Conservation (phyloP, 2,329 filamentous ascomycete species). For the Ploettnerulaceae sp. region DNA sequence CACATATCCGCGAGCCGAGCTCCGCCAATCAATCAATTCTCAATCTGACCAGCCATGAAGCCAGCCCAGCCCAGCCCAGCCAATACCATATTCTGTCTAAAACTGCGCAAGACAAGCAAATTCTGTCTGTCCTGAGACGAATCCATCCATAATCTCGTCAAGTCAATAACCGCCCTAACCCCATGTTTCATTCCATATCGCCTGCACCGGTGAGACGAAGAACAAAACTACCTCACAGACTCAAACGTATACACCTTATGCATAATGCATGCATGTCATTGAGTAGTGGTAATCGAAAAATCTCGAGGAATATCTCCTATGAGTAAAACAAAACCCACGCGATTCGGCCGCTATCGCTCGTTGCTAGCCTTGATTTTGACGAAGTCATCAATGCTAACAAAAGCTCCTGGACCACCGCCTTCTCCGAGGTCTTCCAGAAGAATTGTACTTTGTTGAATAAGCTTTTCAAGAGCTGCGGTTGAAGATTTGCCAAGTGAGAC, state of each 20-base stretch:
- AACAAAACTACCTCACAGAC: neutral
- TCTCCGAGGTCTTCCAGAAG: conserved; percentile 77
- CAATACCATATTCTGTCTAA: neutral
- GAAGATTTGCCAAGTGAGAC: conserved; percentile 88
- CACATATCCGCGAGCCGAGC: neutral
- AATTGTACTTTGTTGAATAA: conserved; percentile 82
- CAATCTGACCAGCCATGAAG: neutral
- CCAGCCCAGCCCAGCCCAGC: neutral
- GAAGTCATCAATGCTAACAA: conserved; percentile 65
- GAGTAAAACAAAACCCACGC: conserved; percentile 1
- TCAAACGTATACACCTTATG: conserved; percentile 21
- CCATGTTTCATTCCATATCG: neutral
- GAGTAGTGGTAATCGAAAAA: neutral
- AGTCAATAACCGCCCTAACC: conserved; percentile 1
- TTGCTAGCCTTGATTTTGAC: conserved; percentile 25
- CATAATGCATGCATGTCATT: conserved; percentile 19
- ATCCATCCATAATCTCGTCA: conserved; percentile 2
- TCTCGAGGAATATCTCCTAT: neutral
- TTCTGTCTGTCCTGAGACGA: no score
- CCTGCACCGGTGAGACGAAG: neutral
- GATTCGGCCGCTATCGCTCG: conserved; percentile 1
- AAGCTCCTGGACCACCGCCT: conserved; percentile 75
- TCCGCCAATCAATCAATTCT: neutral
- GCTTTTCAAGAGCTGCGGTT: conserved; percentile 74
- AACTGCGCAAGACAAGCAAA: conserved; percentile 4